These are phyloP conservation scores for Penicillium sumatraense DNA, from an alignment of 2,329 filamentous ascomycete species.

Conservation along the genomic window DNA sequence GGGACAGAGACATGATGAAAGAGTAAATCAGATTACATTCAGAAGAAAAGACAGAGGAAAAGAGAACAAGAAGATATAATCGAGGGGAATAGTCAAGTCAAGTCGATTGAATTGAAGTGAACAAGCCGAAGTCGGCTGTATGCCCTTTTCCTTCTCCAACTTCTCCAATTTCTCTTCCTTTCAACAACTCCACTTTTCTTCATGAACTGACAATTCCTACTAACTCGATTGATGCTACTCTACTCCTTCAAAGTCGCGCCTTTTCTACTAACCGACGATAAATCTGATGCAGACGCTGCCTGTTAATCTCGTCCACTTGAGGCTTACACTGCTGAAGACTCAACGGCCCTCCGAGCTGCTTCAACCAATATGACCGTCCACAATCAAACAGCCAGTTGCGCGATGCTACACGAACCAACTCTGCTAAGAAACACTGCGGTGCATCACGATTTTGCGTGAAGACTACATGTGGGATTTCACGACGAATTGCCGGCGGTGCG, in stretches of 20 bases:
- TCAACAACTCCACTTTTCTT: not conserved
- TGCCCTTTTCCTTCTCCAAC: too few relatives aligned
- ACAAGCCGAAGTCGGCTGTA: slow-evolving; percentile 1
- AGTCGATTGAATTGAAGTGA: not conserved
- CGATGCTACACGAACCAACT: slow-evolving; percentile 37
- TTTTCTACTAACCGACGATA: slow-evolving; percentile 22
- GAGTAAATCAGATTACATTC: not conserved
- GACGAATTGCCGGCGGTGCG: slow-evolving; percentile 25
- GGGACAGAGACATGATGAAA: not conserved
- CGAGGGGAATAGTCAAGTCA: not conserved
- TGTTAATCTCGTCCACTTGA: slow-evolving; percentile 30
- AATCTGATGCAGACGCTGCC: slow-evolving; percentile 24
- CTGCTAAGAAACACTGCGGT: slow-evolving; percentile 36
- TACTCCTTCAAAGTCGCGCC: slow-evolving; percentile 25
- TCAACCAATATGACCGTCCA: slow-evolving; percentile 38
- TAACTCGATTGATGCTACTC: not conserved
- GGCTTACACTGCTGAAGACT: slow-evolving; percentile 30
- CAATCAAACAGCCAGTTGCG: slow-evolving; percentile 40
- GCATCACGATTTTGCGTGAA: slow-evolving; percentile 34
- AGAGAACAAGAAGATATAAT: not conserved
- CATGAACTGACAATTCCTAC: not conserved
- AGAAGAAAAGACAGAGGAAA: not conserved
- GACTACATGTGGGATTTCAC: slow-evolving; percentile 29
- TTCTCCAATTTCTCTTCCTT: too few relatives aligned
- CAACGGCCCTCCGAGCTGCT: slow-evolving; percentile 34